Percentiles rank a stretch among this genome's conserved stretches.
Conservation (phyloP, 805 yeast genomes). For the Vanderwaltozyma tropicalis region DNA sequence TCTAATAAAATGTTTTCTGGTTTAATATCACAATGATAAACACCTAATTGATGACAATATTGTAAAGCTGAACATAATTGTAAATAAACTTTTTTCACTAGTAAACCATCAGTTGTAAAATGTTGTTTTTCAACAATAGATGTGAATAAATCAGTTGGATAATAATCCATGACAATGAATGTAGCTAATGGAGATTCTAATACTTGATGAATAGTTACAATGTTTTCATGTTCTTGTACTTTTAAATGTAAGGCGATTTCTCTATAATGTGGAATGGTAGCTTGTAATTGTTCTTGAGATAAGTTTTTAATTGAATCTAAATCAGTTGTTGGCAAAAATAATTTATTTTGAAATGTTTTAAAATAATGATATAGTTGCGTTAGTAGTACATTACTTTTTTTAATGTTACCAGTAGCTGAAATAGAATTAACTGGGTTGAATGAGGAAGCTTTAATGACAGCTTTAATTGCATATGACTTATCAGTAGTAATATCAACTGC, state of each 20-base stretch:
- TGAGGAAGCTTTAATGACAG: conserved; percentile 41
- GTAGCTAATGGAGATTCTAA: conserved; percentile 47
- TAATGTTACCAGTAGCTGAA: conserved; percentile 4
- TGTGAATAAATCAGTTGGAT: conserved; percentile 75
- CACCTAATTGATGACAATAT: conserved; percentile 73
- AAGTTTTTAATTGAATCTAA: conserved; percentile 20
- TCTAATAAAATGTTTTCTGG: conserved; percentile 83
- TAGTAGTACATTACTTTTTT: conserved; percentile 3
- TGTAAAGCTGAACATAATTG: conserved; percentile 78
- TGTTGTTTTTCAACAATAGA: conserved; percentile 68
- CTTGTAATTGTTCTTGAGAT: not conserved
- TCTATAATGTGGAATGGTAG: conserved; percentile 32
- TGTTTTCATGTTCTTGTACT: conserved; percentile 71
- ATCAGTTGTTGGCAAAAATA: conserved; percentile 24
- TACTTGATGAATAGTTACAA: conserved; percentile 66
- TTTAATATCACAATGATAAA: conserved; percentile 89
- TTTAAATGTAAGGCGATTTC: conserved; percentile 67
- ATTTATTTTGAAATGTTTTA: conserved; percentile 11
- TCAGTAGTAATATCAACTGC: conserved; percentile 47
- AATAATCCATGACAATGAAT: conserved; percentile 79
- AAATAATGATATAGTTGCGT: conserved; percentile 5
- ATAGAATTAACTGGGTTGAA: conserved; percentile 19
- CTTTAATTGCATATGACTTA: conserved; percentile 57
- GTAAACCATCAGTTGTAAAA: conserved; percentile 42
- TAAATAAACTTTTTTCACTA: conserved; percentile 48